A percentile compares a stretch with the other conserved stretches of the same genome.
These are phyloP conservation scores for Neopestalotiopsis rosae DNA, from an alignment of 2,329 filamentous ascomycete species.

Conservation along the genomic window DNA sequence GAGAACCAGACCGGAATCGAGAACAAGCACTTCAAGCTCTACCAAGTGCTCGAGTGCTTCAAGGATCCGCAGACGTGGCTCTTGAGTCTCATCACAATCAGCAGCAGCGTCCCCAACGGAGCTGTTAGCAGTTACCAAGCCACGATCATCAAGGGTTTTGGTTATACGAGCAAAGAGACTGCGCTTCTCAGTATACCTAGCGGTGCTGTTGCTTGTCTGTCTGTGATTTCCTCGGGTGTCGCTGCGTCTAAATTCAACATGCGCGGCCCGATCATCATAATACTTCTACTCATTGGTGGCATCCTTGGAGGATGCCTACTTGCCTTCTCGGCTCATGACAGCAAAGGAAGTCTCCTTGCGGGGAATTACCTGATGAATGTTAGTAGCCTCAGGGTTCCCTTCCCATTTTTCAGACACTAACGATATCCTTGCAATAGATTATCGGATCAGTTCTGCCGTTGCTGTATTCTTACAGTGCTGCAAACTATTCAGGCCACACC, in stretches of 20 bases:
- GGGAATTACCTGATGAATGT: conserved; percentile 50
- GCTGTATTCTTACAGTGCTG: conserved; percentile 34
- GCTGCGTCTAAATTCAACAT: conserved; percentile 42
- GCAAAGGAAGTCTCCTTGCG: conserved; percentile 46
- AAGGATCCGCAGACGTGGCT: conserved; percentile 32
- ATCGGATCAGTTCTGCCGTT: conserved; percentile 48
- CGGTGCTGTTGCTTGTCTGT: conserved; percentile 46
- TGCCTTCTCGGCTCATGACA: conserved; percentile 39
- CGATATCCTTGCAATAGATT: conserved; percentile 16
- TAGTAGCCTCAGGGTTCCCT: background rate
- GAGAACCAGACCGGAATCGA: conserved; percentile 34
- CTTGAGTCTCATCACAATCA: conserved; percentile 27
- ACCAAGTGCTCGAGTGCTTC: conserved; percentile 30
- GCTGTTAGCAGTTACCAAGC: conserved; percentile 47
- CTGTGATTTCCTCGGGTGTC: conserved; percentile 44
- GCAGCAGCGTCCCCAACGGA: conserved; percentile 39
- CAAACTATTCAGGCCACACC: conserved; percentile 53
- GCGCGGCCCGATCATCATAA: conserved; percentile 45
- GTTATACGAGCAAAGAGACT: conserved; percentile 46
- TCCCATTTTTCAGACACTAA: background rate
- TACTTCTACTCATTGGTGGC: conserved; percentile 49
- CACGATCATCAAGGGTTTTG: conserved; percentile 47
- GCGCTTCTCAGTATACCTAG: conserved; percentile 49
- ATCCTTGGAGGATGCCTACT: conserved; percentile 51
- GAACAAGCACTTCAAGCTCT: conserved; percentile 33